Evolutionary conservation across 2,329 filamentous ascomycete genomes (phyloP).

Genomic region (Neoscytalidium dimidiatum): DNA sequence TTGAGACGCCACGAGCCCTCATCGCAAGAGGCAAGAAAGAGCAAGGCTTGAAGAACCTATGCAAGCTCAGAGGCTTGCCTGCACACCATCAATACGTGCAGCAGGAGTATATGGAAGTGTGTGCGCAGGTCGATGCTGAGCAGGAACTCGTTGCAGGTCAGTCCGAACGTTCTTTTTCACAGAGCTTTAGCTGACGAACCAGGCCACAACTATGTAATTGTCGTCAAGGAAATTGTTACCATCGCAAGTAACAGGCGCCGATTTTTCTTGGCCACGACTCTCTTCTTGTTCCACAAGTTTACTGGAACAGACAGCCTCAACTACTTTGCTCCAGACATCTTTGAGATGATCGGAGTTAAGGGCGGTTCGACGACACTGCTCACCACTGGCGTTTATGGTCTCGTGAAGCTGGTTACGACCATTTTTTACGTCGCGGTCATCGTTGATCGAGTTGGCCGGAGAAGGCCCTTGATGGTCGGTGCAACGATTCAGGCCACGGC

Average conservation of each 20-base stretch:
- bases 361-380: slow-evolving; percentile 34
- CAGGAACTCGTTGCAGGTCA: slow-evolving; percentile 28
- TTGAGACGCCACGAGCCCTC: slow-evolving; percentile 38
- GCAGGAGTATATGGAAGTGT: slow-evolving; percentile 41
- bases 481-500: slow-evolving; percentile 32
- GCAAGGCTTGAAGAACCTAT: slow-evolving; percentile 39
- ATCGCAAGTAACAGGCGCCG: slow-evolving; percentile 35
- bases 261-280: slow-evolving; percentile 37
- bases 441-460: slow-evolving; percentile 36
- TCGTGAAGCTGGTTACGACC: slow-evolving; percentile 37
- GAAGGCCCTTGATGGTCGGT: slow-evolving; percentile 34
- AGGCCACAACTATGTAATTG: slow-evolving; percentile 35
- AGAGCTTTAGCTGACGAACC: slow-evolving; percentile 1
- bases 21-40: slow-evolving; percentile 40
- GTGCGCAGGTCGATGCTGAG: slow-evolving; percentile 38
- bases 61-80: slow-evolving; percentile 41
- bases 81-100: slow-evolving; percentile 42
- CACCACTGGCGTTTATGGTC: slow-evolving; percentile 41
- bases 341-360: slow-evolving; percentile 39
- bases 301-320: slow-evolving; percentile 45
- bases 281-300: slow-evolving; percentile 46
- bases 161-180: not conserved
- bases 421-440: slow-evolving; percentile 37
- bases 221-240: slow-evolving; percentile 36
- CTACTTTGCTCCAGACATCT: slow-evolving; percentile 45